These are phyloP conservation scores for Verticillium nonalfalfae DNA, from an alignment of 2,329 filamentous ascomycete species.

Conservation along the genomic window DNA sequence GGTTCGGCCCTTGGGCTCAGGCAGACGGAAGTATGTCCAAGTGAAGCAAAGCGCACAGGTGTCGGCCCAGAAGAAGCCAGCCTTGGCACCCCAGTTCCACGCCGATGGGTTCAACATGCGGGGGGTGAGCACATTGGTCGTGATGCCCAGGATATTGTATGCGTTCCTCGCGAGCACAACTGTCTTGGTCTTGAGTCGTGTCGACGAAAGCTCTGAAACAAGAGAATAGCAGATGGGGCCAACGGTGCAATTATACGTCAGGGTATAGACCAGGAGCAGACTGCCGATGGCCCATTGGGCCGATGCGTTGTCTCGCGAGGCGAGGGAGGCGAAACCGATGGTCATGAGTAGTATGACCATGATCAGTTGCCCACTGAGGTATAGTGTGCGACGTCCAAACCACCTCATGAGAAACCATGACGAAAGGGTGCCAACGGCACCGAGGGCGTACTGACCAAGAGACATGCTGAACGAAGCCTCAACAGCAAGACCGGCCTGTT, in stretches of 20 bases:
- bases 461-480: constrained; percentile 31
- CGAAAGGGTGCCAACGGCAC: constrained; percentile 34
- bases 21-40: constrained; percentile 47
- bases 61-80: constrained; percentile 37
- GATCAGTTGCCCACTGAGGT: constrained; percentile 32
- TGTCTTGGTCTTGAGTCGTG: constrained; percentile 38
- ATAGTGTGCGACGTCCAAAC: constrained; percentile 38
- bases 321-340: constrained; percentile 36
- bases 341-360: constrained; percentile 31
- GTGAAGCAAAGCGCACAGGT: constrained; percentile 36
- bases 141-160: constrained; percentile 43
- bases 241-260: constrained; percentile 37
- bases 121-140: constrained; percentile 38
- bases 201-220: constrained; percentile 36
- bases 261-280: constrained; percentile 35
- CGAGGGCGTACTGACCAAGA: constrained; percentile 35
- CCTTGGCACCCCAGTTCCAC: constrained; percentile 41
- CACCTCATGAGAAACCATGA: constrained; percentile 38
- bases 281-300: constrained; percentile 42
- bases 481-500: constrained; percentile 32
- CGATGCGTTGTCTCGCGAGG: constrained; percentile 34
- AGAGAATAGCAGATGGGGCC: constrained; percentile 38
- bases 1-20: constrained; percentile 47
- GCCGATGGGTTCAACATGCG: constrained; percentile 39
- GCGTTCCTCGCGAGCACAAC: constrained; percentile 34